These are phyloP conservation scores for Sporothrix schenckii DNA, from an alignment of 2,329 filamentous ascomycete species.

Conservation along the genomic window DNA sequence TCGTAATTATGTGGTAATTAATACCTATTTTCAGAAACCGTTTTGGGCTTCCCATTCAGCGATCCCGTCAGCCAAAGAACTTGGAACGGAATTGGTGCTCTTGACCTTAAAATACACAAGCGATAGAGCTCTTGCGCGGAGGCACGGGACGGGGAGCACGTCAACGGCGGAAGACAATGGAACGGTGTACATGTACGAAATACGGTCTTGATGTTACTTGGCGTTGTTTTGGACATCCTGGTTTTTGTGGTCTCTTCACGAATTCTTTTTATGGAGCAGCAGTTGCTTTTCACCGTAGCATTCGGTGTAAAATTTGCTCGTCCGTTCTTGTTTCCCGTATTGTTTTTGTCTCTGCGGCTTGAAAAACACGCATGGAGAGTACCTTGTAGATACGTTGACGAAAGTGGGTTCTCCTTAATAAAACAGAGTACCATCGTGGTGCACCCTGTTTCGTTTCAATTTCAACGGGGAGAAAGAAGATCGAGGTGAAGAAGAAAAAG, in stretches of 20 bases:
- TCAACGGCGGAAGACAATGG: conserved; percentile 12
- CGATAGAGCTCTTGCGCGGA: neutral
- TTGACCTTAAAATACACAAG: conserved; percentile 2
- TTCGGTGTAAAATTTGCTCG: conserved; percentile 5
- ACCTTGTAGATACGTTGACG: conserved; percentile 2
- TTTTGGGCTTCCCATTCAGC: neutral
- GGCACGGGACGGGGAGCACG: conserved; percentile 28
- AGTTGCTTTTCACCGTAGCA: conserved; percentile 14
- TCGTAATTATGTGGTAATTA: too few species aligned
- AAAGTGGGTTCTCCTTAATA: conserved; percentile 28
- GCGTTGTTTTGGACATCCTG: too few species aligned
- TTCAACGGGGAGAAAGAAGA: neutral
- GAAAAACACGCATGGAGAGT: neutral
- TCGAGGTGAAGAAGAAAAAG: neutral
- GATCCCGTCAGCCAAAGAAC: neutral
- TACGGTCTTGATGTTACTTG: neutral
- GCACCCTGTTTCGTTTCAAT: conserved; percentile 29
- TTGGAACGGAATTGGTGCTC: neutral
- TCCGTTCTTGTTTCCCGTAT: neutral
- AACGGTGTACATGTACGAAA: neutral
- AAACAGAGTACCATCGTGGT: conserved; percentile 30
- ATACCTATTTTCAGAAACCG: conserved; percentile 3
- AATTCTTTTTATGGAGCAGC: neutral
- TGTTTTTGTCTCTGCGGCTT: neutral
- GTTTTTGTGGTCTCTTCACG: neutral